phyloP scores from a whole-genome alignment of 257 asterid species.

The Handroanthus guayacan region DNA sequence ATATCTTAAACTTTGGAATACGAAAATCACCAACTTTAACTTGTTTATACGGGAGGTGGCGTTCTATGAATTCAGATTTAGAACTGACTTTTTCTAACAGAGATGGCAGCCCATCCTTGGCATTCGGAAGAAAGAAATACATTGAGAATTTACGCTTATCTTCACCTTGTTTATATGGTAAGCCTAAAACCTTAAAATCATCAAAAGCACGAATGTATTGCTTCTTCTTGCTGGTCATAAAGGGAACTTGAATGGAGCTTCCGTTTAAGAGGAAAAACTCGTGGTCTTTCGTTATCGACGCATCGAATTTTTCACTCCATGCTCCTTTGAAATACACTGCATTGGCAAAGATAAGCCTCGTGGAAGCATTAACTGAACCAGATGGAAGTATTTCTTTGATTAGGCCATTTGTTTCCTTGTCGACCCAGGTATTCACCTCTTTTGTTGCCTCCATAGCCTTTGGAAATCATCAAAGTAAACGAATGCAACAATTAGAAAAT shows the following conservation, averaged over 20 bases:
- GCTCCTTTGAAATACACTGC: conserved; percentile 66
- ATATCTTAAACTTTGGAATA: conserved; percentile 55
- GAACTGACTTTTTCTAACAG: conserved; percentile 46
- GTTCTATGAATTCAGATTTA: conserved; percentile 44
- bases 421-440: conserved; percentile 60
- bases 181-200: conserved; percentile 53
- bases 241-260: conserved; percentile 52
- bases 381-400: conserved; percentile 56
- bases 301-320: conserved; percentile 58
- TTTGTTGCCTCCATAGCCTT: conserved; percentile 50
- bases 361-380: conserved; percentile 49
- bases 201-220: conserved; percentile 48
- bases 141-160: conserved; percentile 55
- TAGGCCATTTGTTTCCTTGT: conserved; percentile 59
- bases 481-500: not conserved
- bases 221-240: conserved; percentile 57
- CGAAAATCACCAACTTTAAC: conserved; percentile 43
- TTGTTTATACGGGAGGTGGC: conserved; percentile 43
- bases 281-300: conserved; percentile 45
- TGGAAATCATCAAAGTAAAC: conserved; percentile 6
- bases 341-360: conserved; percentile 57
- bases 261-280: conserved; percentile 53
- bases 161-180: conserved; percentile 54
- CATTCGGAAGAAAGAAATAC: conserved; percentile 56
- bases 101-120: conserved; percentile 47